These are phyloP conservation scores for Solanum pimpinellifolium DNA, from an alignment of 257 asterid genomes.

Conservation along the genomic window DNA sequence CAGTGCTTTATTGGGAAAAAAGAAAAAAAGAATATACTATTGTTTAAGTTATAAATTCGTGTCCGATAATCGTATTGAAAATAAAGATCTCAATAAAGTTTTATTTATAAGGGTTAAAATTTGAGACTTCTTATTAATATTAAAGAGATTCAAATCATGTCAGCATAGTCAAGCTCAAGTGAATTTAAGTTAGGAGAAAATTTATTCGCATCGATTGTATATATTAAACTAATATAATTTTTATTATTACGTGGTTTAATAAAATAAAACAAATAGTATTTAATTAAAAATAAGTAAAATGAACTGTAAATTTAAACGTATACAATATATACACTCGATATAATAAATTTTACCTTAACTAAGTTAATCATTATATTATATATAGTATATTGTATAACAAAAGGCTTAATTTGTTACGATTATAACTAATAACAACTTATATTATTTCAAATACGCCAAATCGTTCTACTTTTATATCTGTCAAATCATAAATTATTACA, in stretches of 20 bases:
- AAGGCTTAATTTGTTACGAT: neutral
- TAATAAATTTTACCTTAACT: too few species aligned
- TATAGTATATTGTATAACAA: too few species aligned
- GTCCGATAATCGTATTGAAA: too few species aligned
- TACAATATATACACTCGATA: too few species aligned
- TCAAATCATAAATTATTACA: neutral
- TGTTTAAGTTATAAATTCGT: too few species aligned
- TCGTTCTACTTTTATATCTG: neutral
- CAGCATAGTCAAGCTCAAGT: neutral
- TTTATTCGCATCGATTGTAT: accelerated
- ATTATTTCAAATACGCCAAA: neutral
- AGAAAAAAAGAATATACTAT: too few species aligned
- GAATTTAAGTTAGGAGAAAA: neutral
- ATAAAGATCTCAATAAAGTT: too few species aligned
- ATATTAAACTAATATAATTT: too few species aligned
- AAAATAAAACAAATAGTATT: accelerated
- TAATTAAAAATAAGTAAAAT: too few species aligned
- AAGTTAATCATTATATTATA: neutral
- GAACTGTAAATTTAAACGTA: too few species aligned
- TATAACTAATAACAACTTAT: neutral
- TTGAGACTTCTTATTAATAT: too few species aligned
- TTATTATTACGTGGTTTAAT: accelerated
- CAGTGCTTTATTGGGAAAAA: neutral
- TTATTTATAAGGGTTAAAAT: too few species aligned
- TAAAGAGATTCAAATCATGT: neutral